Evolutionary conservation across 768 basidiomycete species (phyloP), one percentile per base, ranked within the genome.

Genomic region (Cyclocybe aegerita): DNA sequence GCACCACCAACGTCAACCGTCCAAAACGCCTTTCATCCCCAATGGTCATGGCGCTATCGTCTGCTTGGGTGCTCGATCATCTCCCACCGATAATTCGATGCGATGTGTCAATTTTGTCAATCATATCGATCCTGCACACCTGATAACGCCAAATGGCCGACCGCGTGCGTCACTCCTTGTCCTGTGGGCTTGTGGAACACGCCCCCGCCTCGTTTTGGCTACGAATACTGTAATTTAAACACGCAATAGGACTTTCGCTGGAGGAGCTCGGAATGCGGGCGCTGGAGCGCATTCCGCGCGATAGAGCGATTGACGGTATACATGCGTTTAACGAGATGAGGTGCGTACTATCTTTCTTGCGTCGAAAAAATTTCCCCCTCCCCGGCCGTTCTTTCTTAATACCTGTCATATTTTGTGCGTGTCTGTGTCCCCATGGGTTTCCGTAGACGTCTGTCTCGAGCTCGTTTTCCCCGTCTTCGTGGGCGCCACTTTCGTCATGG

Each of bases 201-300:
- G 41, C 29, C 23, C 48, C 14, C 35, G 32, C 31, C 14, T 41
- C 16, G 16, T 2, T 42, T 41, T 41, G 43, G n/a, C 38, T 31
- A 10, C 16, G 32, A 12, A 14, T 30, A 38, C 23, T 39, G 14
- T 40, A 23, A 40, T 49, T 11, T 51, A 35, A 9, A 56, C 38
- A 17, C 31, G 4, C 50, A 58, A 48, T 54, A 90, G 90, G 81
- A 17, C 70, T 91, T 43, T 88, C 90, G 12, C 69, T 93, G 32
- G 91, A 93, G 64, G 89, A 91, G 62, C 77, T 93, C 4, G 91
- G 91, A 9, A 76, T 90, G 73, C 85, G 90, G 43, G 91, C 90
- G 1, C 69, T 93, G 7, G 73, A 78, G 48, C 77, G 80, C 44
- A 62, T 93, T 29, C 91, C 91, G 33, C 83, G 91, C 49, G 91